Evolutionary conservation across 352 stramenopile species (phyloP), one percentile per base, ranked within the genome.

Genomic region (Pythium grandisporangium): DNA sequence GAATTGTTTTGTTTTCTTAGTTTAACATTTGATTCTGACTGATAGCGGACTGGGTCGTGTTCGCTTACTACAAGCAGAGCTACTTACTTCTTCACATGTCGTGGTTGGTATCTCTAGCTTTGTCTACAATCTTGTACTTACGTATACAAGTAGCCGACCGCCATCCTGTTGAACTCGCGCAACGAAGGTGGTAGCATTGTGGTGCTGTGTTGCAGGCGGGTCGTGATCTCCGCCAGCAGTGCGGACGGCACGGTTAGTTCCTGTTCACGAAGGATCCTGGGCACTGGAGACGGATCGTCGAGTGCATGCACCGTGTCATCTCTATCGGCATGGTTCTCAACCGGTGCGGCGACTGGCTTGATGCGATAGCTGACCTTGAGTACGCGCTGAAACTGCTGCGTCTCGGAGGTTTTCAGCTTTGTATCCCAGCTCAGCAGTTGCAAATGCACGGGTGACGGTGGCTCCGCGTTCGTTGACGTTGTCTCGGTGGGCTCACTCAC

Each of bases 351-450:
- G 2, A 11, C 25, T 29, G 42, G 17, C 4, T 45, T 24, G n/a
- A 23, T 25, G 16, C 34, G 42, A 35, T 78, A 90, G 7, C 81
- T 29, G 26, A 90, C 71, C 45, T 86, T 87, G 27, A 90, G 63
- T 4, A 90, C 73, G 14, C 73, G 66, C 14, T 49, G 49, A 37
- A 83, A 84, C 19, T 46, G 53, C 11, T 37, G 16, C 2, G 22
- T 21, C 29, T 42, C 30, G 5, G 59, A 41, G 12, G 42, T 40
- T 22, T 71, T 63, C 21, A 85, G 56, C 61, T 70, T 80, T 3
- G 70, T 74, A 22, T 90, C 73, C 76, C 76, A 90, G 46, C 64
- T 81, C 8, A 90, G 49, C 23, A 90, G 39, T 39, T 90, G 76
- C 37, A 87, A 22, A 13, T 47, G 40, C 13, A 62, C 22, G 2